These are phyloP conservation scores for Lasiosphaeria hispida DNA, from an alignment of 495 filamentous ascomycete species.

Conservation along the genomic window DNA sequence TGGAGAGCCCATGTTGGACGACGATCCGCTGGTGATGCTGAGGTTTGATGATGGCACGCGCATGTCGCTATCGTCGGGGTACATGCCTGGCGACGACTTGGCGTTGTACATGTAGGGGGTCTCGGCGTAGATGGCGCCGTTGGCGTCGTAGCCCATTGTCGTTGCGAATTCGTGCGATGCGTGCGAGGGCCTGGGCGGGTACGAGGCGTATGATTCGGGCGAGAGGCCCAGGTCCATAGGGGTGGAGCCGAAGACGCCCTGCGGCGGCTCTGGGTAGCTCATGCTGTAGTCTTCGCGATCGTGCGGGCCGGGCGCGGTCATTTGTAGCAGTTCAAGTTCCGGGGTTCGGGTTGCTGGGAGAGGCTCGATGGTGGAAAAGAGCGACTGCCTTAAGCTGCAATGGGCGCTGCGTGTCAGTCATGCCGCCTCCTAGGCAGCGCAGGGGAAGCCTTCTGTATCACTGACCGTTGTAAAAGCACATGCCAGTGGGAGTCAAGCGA, in stretches of 20 bases:
- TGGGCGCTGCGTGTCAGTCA: conserved; percentile 22
- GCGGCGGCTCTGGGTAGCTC: conserved; percentile 44
- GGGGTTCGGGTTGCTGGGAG: conserved; percentile 9
- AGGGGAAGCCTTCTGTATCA: background rate
- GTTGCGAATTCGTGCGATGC: conserved; percentile 43
- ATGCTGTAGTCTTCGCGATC: conserved; percentile 38
- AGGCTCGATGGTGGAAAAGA: conserved; percentile 12
- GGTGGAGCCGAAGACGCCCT: conserved; percentile 33
- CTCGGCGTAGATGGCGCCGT: conserved; percentile 35
- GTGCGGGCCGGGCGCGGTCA: conserved; percentile 23
- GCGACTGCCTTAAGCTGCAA: conserved; percentile 23
- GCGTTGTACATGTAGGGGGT: conserved; percentile 36
- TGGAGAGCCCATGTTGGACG: conserved; percentile 80
- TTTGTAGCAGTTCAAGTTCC: conserved; percentile 7
- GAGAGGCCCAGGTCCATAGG: conserved; percentile 43
- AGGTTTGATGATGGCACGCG: conserved; percentile 55
- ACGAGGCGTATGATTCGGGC: conserved; percentile 37
- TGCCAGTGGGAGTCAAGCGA: conserved; percentile 12
- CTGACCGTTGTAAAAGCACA: conserved; percentile 21
- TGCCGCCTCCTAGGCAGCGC: conserved; percentile 15
- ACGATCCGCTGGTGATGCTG: conserved; percentile 75
- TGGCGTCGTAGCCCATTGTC: conserved; percentile 37
- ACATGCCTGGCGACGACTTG: conserved; percentile 40
- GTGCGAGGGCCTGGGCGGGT: conserved; percentile 36
- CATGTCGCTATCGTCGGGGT: conserved; percentile 45